Evolutionary conservation across 108 stramenopile species (phyloP).

Genomic region (Cyclotella cryptica): DNA sequence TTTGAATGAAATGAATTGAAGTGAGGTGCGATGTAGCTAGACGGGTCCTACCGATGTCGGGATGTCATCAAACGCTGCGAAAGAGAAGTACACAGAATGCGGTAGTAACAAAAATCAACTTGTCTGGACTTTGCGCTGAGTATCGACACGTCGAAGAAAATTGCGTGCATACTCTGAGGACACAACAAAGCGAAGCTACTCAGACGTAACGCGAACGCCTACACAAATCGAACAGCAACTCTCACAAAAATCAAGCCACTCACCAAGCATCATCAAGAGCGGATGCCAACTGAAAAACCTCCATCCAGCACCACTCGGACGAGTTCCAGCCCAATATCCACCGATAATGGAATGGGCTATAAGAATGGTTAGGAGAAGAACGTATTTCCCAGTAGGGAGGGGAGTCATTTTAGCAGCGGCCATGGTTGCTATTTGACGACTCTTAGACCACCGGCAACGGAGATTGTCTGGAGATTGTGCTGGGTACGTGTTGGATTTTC

Average conservation of each 20-base stretch:
- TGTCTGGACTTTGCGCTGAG: too few species aligned
- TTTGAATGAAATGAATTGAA: not conserved
- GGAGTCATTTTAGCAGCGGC: constrained; percentile 36
- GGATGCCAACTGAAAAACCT: constrained; percentile 85
- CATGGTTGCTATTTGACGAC: constrained; percentile 22
- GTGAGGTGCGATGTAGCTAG: not conserved
- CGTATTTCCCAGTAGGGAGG: constrained; percentile 39
- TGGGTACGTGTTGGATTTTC: too few species aligned
- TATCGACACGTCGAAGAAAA: too few species aligned
- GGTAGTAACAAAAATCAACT: too few species aligned
- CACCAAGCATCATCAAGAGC: constrained; percentile 73
- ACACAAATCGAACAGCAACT: not conserved
- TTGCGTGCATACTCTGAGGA: not conserved
- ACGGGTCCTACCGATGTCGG: not conserved
- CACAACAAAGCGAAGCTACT: not conserved
- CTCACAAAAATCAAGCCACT: not conserved
- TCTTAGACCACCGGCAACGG: too few species aligned
- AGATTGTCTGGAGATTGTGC: too few species aligned
- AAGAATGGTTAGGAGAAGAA: constrained; percentile 25
- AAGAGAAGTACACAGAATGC: too few species aligned
- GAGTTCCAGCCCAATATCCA: constrained; percentile 57
- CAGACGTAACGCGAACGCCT: not conserved
- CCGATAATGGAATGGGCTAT: constrained; percentile 36
- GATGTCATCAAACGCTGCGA: too few species aligned
- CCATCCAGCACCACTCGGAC: constrained; percentile 70